phyloP scores from a whole-genome alignment of 805 yeast genomes.

The Metschnikowia aberdeeniae region DNA sequence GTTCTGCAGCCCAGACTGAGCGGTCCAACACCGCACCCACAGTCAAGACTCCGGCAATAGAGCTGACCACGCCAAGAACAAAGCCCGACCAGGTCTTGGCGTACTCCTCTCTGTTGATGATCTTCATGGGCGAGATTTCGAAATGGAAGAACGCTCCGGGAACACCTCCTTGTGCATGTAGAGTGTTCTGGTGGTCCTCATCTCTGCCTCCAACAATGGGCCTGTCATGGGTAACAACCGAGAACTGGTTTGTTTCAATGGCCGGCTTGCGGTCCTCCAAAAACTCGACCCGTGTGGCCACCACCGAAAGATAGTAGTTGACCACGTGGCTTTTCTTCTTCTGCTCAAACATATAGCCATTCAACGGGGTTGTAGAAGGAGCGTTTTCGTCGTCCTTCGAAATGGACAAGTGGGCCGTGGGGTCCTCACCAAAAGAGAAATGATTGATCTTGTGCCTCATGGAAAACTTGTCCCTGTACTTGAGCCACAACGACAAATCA shows the following conservation, averaged over 20 bases:
- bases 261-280: conserved; percentile 42
- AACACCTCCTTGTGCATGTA: conserved; percentile 78
- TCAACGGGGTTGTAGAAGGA: conserved; percentile 63
- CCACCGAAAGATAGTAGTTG: conserved; percentile 83
- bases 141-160: conserved; percentile 87
- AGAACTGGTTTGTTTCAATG: conserved; percentile 83
- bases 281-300: conserved; percentile 80
- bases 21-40: conserved; percentile 88
- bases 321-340: conserved; percentile 58
- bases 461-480: conserved; percentile 54
- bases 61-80: conserved; percentile 75
- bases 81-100: conserved; percentile 80
- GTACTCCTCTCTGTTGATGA: conserved; percentile 75
- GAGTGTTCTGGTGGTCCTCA: conserved; percentile 83
- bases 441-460: conserved; percentile 78
- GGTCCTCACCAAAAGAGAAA: conserved; percentile 74
- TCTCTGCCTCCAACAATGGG: conserved; percentile 85
- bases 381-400: conserved; percentile 19
- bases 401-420: conserved; percentile 28
- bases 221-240: conserved; percentile 83
- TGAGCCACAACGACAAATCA: conserved; percentile 70
- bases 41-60: conserved; percentile 89
- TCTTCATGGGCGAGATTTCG: conserved; percentile 90
- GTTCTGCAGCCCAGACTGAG: conserved; percentile 85
- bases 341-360: conserved; percentile 41